Percentiles rank a stretch among this genome's conserved stretches.
Conservation (phyloP, 2,329 filamentous ascomycete species). For the Botrytis galanthina region DNA sequence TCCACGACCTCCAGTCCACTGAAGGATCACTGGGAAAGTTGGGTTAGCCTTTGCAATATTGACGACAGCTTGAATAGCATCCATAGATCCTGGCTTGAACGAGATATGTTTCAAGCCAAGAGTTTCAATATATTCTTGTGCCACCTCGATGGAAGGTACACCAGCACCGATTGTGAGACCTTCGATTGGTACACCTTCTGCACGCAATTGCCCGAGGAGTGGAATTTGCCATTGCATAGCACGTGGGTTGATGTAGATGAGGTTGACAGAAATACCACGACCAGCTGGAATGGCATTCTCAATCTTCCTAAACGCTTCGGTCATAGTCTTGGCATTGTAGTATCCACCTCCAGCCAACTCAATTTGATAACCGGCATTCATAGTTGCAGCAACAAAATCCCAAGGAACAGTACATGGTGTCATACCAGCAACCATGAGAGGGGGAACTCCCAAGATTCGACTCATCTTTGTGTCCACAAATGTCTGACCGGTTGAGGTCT, state of each 20-base stretch:
- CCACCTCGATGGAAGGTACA: conserved; percentile 89
- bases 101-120: conserved; percentile 88
- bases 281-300: conserved; percentile 80
- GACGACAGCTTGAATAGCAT: conserved; percentile 85
- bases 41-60: conserved; percentile 95
- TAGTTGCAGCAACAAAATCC: conserved; percentile 89
- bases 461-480: conserved; percentile 98
- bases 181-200: conserved; percentile 86
- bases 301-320: conserved; percentile 77
- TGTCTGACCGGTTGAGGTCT: conserved; percentile 82
- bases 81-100: conserved; percentile 89
- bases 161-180: conserved; percentile 90
- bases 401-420: conserved; percentile 84
- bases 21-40: conserved; percentile 84
- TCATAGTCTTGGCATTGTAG: conserved; percentile 80
- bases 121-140: conserved; percentile 90
- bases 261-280: conserved; percentile 82
- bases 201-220: conserved; percentile 72
- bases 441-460: conserved; percentile 77
- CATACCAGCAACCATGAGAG: conserved; percentile 91
- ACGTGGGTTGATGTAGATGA: conserved; percentile 87
- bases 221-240: conserved; percentile 94
- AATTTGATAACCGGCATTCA: conserved; percentile 94
- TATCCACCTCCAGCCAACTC: conserved; percentile 89
- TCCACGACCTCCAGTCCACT: conserved; percentile 93